Conservation (phyloP, 192 early-diverging fungal genomes). For the Linnemannia zychae region DNA sequence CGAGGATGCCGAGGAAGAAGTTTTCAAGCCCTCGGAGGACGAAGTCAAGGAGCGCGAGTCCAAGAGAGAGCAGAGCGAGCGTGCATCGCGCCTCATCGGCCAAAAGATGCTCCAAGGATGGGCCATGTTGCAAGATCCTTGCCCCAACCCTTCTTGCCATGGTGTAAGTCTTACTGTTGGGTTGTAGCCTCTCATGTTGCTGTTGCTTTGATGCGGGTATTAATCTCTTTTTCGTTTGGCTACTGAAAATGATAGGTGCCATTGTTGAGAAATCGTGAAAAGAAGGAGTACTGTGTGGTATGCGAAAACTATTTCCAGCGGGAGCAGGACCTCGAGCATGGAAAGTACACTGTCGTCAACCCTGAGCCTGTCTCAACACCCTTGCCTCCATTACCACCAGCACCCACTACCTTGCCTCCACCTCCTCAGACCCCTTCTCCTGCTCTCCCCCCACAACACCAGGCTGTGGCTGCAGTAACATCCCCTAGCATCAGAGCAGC, state of each 20-base stretch:
- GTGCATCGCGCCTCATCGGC: slow-evolving; percentile 66
- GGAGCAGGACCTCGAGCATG: slow-evolving; percentile 54
- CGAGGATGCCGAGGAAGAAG: slow-evolving; percentile 50
- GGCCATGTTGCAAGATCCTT: slow-evolving; percentile 70
- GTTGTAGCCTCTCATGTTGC: background rate
- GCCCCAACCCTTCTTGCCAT: slow-evolving; percentile 63
- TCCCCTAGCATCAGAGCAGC: slow-evolving; percentile 26
- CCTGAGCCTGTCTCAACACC: slow-evolving; percentile 44
- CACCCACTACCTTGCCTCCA: slow-evolving; percentile 11
- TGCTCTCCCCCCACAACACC: slow-evolving; percentile 14
- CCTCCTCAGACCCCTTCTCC: slow-evolving; percentile 28
- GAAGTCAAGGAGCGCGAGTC: slow-evolving; percentile 38
- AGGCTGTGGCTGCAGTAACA: background rate
- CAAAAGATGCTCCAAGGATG: slow-evolving; percentile 70
- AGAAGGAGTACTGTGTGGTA: slow-evolving; percentile 60
- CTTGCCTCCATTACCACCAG: slow-evolving; percentile 1
- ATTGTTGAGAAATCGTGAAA: slow-evolving; percentile 48
- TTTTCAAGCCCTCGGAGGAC: slow-evolving; percentile 47
- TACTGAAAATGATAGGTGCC: slow-evolving; percentile 39
- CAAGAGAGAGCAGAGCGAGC: slow-evolving; percentile 62
- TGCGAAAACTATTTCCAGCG: slow-evolving; percentile 55
- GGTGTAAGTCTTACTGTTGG: slow-evolving; percentile 51
- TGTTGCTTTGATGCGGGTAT: background rate
- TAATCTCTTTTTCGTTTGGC: background rate
- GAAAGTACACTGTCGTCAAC: slow-evolving; percentile 34